Base-by-base conservation (phyloP, 441 rosid species). In the Arabidopsis lyrata region DNA sequence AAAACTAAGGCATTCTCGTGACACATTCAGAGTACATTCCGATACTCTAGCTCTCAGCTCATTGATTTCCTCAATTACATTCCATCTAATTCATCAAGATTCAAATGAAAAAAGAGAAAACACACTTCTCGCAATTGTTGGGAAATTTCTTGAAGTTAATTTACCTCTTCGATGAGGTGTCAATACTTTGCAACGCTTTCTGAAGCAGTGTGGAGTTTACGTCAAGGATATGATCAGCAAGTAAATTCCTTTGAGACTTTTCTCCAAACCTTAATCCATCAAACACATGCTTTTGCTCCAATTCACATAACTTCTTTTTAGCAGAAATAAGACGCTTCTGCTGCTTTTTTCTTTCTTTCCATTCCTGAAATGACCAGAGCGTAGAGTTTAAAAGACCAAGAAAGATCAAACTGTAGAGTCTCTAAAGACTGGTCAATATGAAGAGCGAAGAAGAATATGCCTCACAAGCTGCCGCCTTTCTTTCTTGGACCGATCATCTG, bases 401-500 rank as follows among this genome's bases (percentile, higher is more conserved):
- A 57, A 68, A 41, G 1, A 53, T n/a, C 36, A 53, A n/a, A 60
- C 27, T 13, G 36, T 24, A 55, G 22, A 27, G 66, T 16, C 50
- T 52, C 12, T 66, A 65, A 54, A 29, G 60, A 70, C 32, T 73
- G 74, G 79, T 54, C 22, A 55, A 82, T 52, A 44, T 53, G 72
- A 54, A 67, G 76, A 82, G 77, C 35, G 62, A 13, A 78, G 77
- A 82, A 82, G 78, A 83, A 83, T 81, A 78, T 80, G 90, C 80
- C 98, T 90, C 86, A 94, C 99, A 84, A 88, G 89, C 73, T 91
- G 93, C 27, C 94, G 91, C 78, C 97, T 86, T 80, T 94, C 97
- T 84, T 91, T 94, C 89, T 94, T 91, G 80, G 99, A 90, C 77
- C 78, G 86, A 45, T 83, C 83, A 70, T 87, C 92, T 39, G 85